Evolutionary conservation across 768 basidiomycete species (phyloP).

Genomic region (Lyophyllum atratum): DNA sequence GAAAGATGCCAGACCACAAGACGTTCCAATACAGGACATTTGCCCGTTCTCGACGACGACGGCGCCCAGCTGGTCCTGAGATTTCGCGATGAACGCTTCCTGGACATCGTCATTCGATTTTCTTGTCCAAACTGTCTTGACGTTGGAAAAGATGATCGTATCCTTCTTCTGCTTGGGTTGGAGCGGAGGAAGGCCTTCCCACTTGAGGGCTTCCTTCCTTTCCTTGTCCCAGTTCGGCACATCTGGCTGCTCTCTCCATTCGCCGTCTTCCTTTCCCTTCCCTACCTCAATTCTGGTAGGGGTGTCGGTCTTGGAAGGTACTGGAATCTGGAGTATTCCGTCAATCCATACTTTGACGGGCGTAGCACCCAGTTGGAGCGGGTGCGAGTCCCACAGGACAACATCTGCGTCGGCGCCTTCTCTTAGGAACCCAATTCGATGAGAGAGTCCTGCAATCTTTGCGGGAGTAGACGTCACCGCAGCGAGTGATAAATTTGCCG

Average conservation of each 20-base stretch:
- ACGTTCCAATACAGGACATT: conserved; percentile 50
- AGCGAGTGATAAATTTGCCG: conserved; percentile 56
- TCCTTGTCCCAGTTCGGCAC: conserved; percentile 70
- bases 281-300: conserved; percentile 44
- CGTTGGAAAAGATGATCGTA: conserved; percentile 65
- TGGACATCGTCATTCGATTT: conserved; percentile 30
- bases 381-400: conserved; percentile 80
- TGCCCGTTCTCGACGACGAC: conserved; percentile 52
- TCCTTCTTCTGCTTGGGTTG: conserved; percentile 33
- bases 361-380: conserved; percentile 72
- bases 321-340: conserved; percentile 71
- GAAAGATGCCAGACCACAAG: conserved; percentile 29
- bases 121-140: conserved; percentile 50
- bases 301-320: conserved; percentile 39
- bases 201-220: conserved; percentile 54
- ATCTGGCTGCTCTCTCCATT: conserved; percentile 48
- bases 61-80: conserved; percentile 23
- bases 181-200: conserved; percentile 74
- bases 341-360: conserved; percentile 83
- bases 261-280: conserved; percentile 43
- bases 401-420: conserved; percentile 66
- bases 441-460: conserved; percentile 65
- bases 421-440: conserved; percentile 67
- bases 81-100: conserved; percentile 28
- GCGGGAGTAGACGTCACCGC: conserved; percentile 73